Base-by-base conservation (phyloP, 75 land plant genomes). In the Isoetes taiwanensis region DNA sequence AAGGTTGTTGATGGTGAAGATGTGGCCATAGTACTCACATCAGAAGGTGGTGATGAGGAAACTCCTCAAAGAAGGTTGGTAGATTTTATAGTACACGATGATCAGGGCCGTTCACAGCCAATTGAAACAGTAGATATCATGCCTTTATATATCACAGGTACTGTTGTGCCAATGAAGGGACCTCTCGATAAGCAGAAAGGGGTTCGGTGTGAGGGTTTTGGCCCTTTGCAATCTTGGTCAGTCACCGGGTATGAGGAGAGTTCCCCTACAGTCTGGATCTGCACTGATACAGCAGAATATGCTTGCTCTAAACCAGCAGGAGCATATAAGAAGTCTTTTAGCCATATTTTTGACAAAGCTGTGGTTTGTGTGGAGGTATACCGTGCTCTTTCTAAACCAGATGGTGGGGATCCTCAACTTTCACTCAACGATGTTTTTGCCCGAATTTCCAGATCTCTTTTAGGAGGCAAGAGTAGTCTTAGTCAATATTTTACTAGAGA, bases 241-340 rank as follows among this genome's bases (percentile, higher is more conserved):
- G 81, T 91, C 16, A 75, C 85, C 39, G 94, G 94, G 2, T 91
- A 83, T 77, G 97, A 87, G 41, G 79, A 86, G 57, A 88, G 89
- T 0, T 41, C 54, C 14, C 78, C 94, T 0, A 63, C 70, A 1
- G 58, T 91, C 23, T 83, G 80, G 83, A 32, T 83, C 0, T 69
- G 73, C 0, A 83, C 97, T 1, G 89, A 73, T 32, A 25, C 73
- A 32, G 82, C 85, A 33, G 88, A 91, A 46, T 91, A 87, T 62
- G 54, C 73, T 3, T 91, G 94, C 33, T 28, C 76, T 5, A 84
- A 84, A 46, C 95, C 95, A 30, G 65, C 86, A 26, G 60, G 64
- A 3, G 55, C 48, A 9, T 93, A 93, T 62, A 87, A 75, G 55
- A 84, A 60, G 10, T 68, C 70, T 19, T 87, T 63, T 76, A 77